These are phyloP conservation scores for Triticum urartu DNA, from an alignment of 176 grass and related monocot species.

Conservation along the genomic window DNA sequence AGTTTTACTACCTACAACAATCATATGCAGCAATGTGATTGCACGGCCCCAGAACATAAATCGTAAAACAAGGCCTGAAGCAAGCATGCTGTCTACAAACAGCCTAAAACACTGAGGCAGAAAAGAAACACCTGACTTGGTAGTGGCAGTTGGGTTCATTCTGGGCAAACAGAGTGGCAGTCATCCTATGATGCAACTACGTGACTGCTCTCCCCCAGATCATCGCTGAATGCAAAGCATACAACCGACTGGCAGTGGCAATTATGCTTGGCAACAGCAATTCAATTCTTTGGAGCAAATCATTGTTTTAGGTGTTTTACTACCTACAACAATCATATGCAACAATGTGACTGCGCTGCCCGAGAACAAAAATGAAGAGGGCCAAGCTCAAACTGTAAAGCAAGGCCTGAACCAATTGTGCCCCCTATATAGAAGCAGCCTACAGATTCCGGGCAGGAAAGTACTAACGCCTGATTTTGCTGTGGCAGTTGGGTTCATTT, in stretches of 20 bases:
- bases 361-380: background rate
- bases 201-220: too few relatives aligned
- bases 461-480: background rate
- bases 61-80: background rate
- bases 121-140: background rate
- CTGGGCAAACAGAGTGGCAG: background rate
- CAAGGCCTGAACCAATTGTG: background rate
- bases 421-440: background rate
- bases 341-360: background rate
- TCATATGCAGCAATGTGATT: background rate
- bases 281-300: background rate
- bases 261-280: background rate
- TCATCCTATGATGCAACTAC: too few relatives aligned
- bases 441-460: background rate
- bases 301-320: background rate
- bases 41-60: background rate
- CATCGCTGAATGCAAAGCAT: too few relatives aligned
- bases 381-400: background rate
- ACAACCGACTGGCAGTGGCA: too few relatives aligned
- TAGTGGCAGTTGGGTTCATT: background rate
- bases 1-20: background rate
- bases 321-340: background rate
- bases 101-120: background rate
- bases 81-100: background rate
- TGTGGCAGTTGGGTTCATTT: background rate